Evolutionary conservation across 176 grass and related monocot species (phyloP).

Genomic region (Lolium perenne): DNA sequence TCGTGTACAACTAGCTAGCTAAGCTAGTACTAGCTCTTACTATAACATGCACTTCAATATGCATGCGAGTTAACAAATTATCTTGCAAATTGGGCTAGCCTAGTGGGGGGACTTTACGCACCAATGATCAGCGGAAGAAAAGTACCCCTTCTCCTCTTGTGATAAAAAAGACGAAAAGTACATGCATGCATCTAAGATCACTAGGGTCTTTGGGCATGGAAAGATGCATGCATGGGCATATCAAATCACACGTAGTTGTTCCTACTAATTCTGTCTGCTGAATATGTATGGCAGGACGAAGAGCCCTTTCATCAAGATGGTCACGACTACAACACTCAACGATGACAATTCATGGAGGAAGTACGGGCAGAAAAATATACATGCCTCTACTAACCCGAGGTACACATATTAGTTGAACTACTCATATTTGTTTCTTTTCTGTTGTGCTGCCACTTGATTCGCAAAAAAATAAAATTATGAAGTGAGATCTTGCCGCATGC

Average conservation of each 20-base stretch:
- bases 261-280: neutral
- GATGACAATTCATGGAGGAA: slow-evolving; percentile 84
- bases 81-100: slow-evolving; percentile 13
- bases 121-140: slow-evolving; percentile 28
- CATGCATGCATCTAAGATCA: neutral
- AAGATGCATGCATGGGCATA: neutral
- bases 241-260: neutral
- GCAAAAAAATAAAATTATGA: neutral
- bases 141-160: neutral
- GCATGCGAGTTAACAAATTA: neutral
- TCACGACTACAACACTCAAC: slow-evolving; percentile 1
- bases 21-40: neutral
- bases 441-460: neutral
- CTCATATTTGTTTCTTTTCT: neutral
- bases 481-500: neutral
- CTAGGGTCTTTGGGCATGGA: neutral
- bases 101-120: slow-evolving; percentile 34
- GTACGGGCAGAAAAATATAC: slow-evolving; percentile 81
- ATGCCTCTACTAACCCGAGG: slow-evolving; percentile 58
- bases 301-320: slow-evolving; percentile 40
- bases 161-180: slow-evolving; percentile 15
- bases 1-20: slow-evolving; percentile 36
- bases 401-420: slow-evolving; percentile 5
- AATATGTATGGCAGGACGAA: slow-evolving; percentile 52
- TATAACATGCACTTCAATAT: neutral